Percentiles rank a stretch among this genome's conserved stretches.
phyloP scores from a whole-genome alignment of 208 protist genomes.

The Novymonas esmeraldas region DNA sequence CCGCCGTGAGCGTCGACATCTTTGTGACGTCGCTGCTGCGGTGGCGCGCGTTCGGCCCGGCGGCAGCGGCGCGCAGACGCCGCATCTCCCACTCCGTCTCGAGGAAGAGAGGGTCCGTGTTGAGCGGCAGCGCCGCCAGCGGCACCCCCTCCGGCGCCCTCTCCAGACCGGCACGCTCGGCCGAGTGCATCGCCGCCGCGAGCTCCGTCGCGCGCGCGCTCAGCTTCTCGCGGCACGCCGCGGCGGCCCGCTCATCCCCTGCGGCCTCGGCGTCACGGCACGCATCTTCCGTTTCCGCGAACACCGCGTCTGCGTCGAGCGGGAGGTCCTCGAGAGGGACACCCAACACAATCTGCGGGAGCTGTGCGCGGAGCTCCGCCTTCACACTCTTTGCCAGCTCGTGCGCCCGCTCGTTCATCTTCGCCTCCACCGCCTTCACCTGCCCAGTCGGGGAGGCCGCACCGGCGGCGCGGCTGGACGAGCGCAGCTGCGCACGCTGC shows the following conservation, averaged over 20 bases:
- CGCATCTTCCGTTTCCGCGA: slow-evolving; percentile 47
- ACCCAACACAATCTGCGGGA: slow-evolving; percentile 54
- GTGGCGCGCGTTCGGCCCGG: slow-evolving; percentile 4
- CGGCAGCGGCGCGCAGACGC: slow-evolving; percentile 10
- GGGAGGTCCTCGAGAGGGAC: slow-evolving; percentile 55
- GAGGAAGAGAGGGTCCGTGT: slow-evolving; percentile 50
- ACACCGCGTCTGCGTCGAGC: slow-evolving; percentile 49
- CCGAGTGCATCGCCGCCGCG: slow-evolving; percentile 35
- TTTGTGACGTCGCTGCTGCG: slow-evolving; percentile 25
- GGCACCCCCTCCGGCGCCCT: slow-evolving; percentile 57
- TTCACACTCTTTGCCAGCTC: slow-evolving; percentile 52
- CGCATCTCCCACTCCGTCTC: slow-evolving; percentile 52
- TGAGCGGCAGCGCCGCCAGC: slow-evolving; percentile 44
- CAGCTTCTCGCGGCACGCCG: slow-evolving; percentile 31
- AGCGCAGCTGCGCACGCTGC: slow-evolving; percentile 46
- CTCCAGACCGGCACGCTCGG: slow-evolving; percentile 38
- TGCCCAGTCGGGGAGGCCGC: slow-evolving; percentile 2
- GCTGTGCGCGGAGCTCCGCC: slow-evolving; percentile 39
- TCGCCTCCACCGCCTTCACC: slow-evolving; percentile 49
- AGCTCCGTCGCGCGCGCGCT: slow-evolving; percentile 62
- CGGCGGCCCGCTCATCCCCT: slow-evolving; percentile 13
- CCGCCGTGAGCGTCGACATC: slow-evolving; percentile 16
- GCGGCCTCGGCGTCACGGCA: slow-evolving; percentile 44
- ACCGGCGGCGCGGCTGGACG: slow-evolving; percentile 35
- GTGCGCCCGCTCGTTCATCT: slow-evolving; percentile 60